Conservation (phyloP, 352 stramenopile species). For the Globisporangium okanoganense region DNA sequence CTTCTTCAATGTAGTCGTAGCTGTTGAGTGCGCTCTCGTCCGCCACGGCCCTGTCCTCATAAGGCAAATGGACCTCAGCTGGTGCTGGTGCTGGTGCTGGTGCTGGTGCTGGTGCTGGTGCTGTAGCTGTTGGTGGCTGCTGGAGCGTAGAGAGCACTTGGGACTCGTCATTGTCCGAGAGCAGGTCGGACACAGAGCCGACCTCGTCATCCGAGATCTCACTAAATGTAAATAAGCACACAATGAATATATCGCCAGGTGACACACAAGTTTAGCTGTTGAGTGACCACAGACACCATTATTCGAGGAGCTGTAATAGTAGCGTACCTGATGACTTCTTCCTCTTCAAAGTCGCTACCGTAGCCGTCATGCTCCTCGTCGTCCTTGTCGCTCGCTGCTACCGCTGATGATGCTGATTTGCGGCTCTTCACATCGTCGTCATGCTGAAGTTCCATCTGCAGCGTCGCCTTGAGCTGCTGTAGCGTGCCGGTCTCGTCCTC, state of each 20-base stretch:
- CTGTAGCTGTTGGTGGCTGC: background rate
- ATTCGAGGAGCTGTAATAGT: background rate
- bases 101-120: too few species aligned
- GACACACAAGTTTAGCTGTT: too few species aligned
- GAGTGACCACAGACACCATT: too few species aligned
- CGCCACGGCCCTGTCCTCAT: slow-evolving; percentile 40
- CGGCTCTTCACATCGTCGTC: slow-evolving; percentile 32
- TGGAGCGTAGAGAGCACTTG: slow-evolving; percentile 11
- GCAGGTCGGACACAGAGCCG: slow-evolving; percentile 35
- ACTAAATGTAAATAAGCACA: background rate
- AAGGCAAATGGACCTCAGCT: slow-evolving; percentile 3
- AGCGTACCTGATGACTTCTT: slow-evolving; percentile 67
- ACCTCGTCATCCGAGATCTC: slow-evolving; percentile 19
- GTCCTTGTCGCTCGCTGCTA: slow-evolving; percentile 18
- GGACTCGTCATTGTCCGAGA: slow-evolving; percentile 43
- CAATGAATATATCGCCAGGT: too few species aligned
- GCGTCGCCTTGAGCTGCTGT: slow-evolving; percentile 68
- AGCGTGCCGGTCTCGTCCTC: slow-evolving; percentile 78
- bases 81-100: background rate
- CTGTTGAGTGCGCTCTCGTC: slow-evolving; percentile 70
- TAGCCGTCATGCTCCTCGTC: slow-evolving; percentile 53
- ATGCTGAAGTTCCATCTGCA: slow-evolving; percentile 54
- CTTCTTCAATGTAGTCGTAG: slow-evolving; percentile 82
- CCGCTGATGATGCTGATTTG: background rate
- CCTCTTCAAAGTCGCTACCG: slow-evolving; percentile 81